Conservation (phyloP, 73 alveolate species). For the Blepharisma japonicum region DNA sequence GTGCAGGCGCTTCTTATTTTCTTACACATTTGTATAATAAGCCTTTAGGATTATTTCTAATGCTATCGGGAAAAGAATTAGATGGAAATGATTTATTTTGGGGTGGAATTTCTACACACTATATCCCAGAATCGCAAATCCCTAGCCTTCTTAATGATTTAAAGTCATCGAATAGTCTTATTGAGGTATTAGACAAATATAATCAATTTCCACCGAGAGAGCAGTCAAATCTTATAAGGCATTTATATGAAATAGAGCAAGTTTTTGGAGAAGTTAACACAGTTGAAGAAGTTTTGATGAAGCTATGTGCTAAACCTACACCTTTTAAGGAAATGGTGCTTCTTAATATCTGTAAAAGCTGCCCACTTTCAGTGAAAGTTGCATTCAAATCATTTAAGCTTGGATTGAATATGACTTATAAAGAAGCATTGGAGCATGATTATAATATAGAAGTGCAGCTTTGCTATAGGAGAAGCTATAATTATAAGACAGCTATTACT, state of each 20-base stretch:
- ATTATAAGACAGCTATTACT: slow-evolving; percentile 19
- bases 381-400: slow-evolving; percentile 3
- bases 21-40: background rate
- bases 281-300: background rate
- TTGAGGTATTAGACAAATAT: background rate
- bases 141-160: background rate
- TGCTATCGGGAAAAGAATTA: slow-evolving; percentile 11
- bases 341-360: background rate
- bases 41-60: background rate
- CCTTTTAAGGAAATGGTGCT: background rate
- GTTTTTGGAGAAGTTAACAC: background rate
- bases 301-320: background rate
- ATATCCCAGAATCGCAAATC: background rate
- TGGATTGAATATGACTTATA: background rate
- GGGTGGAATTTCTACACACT: slow-evolving; percentile 18
- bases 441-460: slow-evolving; percentile 19
- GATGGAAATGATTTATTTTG: background rate
- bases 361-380: slow-evolving; percentile 6
- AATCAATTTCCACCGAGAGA: background rate
- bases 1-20: slow-evolving; percentile 25
- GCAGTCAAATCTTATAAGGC: background rate
- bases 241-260: slow-evolving; percentile 11
- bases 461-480: slow-evolving; percentile 6
- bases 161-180: background rate
- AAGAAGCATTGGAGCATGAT: slow-evolving; percentile 12